Evolutionary conservation across 2,329 filamentous ascomycete genomes (phyloP), one percentile per base, ranked within the genome.

Genomic region (Paracoccidioides brasiliensis): DNA sequence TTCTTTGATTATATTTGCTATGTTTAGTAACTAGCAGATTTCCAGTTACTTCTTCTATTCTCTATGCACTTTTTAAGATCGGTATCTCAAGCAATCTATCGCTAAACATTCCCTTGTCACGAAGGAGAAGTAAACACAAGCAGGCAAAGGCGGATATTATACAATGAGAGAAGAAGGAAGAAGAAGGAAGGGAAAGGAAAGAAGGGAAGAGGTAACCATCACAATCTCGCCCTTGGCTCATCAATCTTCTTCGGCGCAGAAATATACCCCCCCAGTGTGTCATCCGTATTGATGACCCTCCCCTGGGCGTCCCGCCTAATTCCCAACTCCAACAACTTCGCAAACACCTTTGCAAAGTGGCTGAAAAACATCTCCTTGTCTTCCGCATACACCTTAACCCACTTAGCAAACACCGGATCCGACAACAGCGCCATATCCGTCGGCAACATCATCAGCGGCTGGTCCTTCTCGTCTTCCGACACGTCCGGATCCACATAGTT

Each of bases 391-490:
- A 71, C 63, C 65, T 80, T 72, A 10, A 84, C 81, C 76, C 78
- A 84, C 5, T 69, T 69, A 15, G 70, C 65, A 64, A 85, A 84
- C 5, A 60, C 64, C 2, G 72, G 65, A 59, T 85, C 81, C 1
- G 74, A 70, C 3, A 78, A 68, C 42, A 84, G 70, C 4, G 80
- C 77, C 63, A 84, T 77, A 64, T 84, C 81, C 2, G 81, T 83
- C 0, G 81, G 81, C 64, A 84, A 64, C 82, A 84, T 84, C 82
- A 84, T 84, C 44, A 84, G 69, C 55, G 78, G 78, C 56, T 78
- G 76, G 46, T 76, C 76, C 42, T 64, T 66, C 61, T 72, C 72
- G 54, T 70, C 69, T 22, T 60, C 61, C 7, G 61, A 55, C 14
- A 66, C 64, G 60, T 83, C 78, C 49, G 81, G 78, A 58, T 83